Conservation (phyloP, 768 basidiomycete genomes). For the Chalciporus sphaerocephalus region DNA sequence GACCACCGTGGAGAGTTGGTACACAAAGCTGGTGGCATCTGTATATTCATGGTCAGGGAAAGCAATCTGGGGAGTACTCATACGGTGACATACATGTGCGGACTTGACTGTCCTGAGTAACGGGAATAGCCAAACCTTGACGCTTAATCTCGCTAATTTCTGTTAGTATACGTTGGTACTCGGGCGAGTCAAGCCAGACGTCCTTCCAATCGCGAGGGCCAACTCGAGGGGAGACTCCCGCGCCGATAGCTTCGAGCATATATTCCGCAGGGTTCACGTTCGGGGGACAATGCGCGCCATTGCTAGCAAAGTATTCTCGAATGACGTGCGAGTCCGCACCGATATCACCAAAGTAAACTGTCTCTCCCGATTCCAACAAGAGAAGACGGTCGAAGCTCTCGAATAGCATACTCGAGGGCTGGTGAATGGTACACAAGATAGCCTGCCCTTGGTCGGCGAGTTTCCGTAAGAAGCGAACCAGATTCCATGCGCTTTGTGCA, state of each 20-base stretch:
- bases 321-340: constrained; percentile 58
- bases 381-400: constrained; percentile 75
- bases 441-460: constrained; percentile 81
- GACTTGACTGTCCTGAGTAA: constrained; percentile 48
- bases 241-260: constrained; percentile 82
- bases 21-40: constrained; percentile 50
- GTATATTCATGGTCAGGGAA: too few relatives aligned
- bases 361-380: constrained; percentile 73
- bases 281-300: constrained; percentile 60
- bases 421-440: constrained; percentile 78
- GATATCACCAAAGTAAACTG: constrained; percentile 65
- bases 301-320: constrained; percentile 71
- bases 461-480: constrained; percentile 66
- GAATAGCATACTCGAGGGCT: constrained; percentile 80
- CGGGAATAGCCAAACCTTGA: constrained; percentile 42
- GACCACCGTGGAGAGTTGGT: constrained; percentile 44
- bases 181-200: constrained; percentile 73
- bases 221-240: constrained; percentile 66
- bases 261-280: constrained; percentile 77
- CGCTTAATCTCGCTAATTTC: constrained; percentile 48
- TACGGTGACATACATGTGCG: constrained; percentile 34
- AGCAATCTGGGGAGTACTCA: constrained; percentile 42
- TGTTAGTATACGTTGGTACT: constrained; percentile 39
- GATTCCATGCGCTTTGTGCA: constrained; percentile 84
- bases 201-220: constrained; percentile 84